Percentiles rank a stretch among this genome's conserved stretches.
Conservation (phyloP, 1,284 basidiomycete species). For the Irpex sp. region DNA sequence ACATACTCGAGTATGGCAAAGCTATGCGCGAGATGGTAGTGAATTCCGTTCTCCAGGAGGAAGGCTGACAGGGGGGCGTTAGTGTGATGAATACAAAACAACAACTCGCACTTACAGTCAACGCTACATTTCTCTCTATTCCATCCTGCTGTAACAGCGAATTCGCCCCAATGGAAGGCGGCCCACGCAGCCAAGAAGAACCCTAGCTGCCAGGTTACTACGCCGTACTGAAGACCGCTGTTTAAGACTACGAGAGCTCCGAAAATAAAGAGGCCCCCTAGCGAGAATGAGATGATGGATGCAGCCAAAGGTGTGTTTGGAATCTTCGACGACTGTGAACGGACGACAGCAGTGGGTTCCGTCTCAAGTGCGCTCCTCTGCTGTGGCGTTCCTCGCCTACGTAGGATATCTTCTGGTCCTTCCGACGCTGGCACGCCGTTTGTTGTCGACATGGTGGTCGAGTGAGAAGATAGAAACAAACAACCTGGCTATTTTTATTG, state of each 20-base stretch:
- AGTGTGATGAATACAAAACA: neutral
- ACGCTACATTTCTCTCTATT: constrained; percentile 90
- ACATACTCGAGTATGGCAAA: constrained; percentile 82
- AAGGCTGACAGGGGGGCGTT: constrained; percentile 59
- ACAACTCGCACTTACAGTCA: constrained; percentile 66
- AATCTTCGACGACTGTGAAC: constrained; percentile 51
- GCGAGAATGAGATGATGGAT: constrained; percentile 69
- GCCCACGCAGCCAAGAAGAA: constrained; percentile 82
- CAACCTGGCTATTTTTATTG: neutral
- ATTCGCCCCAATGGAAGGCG: constrained; percentile 92
- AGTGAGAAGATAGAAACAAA: constrained; percentile 8
- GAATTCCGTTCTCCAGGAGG: constrained; percentile 85
- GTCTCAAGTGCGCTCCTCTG: constrained; percentile 48
- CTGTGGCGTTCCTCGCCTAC: constrained; percentile 33
- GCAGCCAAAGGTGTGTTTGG: constrained; percentile 82
- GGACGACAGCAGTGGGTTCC: constrained; percentile 33
- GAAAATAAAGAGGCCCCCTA: constrained; percentile 62
- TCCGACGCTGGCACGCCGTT: constrained; percentile 22
- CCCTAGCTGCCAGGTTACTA: constrained; percentile 75
- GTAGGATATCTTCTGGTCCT: constrained; percentile 44
- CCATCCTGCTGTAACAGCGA: constrained; percentile 94
- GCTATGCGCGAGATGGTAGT: constrained; percentile 86
- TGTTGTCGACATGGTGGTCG: constrained; percentile 10
- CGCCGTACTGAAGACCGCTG: constrained; percentile 52
- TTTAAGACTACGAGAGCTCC: constrained; percentile 47